A percentile compares a stretch with the other conserved stretches of the same genome.
Conservation (phyloP, 805 yeast genomes). For the Millerozyma acaciae region DNA sequence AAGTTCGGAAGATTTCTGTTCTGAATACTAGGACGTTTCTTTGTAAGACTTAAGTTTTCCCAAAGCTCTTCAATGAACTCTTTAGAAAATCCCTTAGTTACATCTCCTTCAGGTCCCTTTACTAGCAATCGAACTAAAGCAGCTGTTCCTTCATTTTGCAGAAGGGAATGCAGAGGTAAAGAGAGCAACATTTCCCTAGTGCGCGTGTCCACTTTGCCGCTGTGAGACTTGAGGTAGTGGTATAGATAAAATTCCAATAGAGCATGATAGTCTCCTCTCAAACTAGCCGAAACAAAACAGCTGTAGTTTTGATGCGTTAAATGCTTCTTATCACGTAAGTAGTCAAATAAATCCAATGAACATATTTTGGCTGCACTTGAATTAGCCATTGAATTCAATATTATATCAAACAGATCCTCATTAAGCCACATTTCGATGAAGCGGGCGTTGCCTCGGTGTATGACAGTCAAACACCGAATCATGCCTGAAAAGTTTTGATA, state of each 20-base stretch:
- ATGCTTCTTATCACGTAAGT: conserved; percentile 11
- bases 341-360: conserved; percentile 21
- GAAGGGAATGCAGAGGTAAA: conserved; percentile 12
- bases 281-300: conserved; percentile 20
- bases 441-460: conserved; percentile 14
- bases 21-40: conserved; percentile 1
- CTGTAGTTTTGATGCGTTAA: conserved; percentile 17
- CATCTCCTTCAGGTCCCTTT: not conserved
- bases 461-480: conserved; percentile 14
- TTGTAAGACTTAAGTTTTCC: conserved; percentile 9
- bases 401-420: conserved; percentile 26
- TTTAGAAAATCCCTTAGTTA: too few relatives aligned
- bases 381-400: conserved; percentile 22
- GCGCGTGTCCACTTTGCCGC: conserved; percentile 7
- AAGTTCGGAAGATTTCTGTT: conserved; percentile 5
- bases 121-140: conserved; percentile 4
- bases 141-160: conserved; percentile 10
- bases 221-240: conserved; percentile 16
- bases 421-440: conserved; percentile 23
- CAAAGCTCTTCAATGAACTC: conserved; percentile 13
- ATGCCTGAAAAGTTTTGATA: conserved; percentile 35
- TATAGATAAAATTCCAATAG: conserved; percentile 21
- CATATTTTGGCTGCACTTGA: conserved; percentile 26
- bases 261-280: conserved; percentile 21
- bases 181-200: conserved; percentile 10